These are phyloP conservation scores for Aspergillus sclerotioniger DNA, from an alignment of 495 filamentous ascomycete genomes.

Conservation along the genomic window DNA sequence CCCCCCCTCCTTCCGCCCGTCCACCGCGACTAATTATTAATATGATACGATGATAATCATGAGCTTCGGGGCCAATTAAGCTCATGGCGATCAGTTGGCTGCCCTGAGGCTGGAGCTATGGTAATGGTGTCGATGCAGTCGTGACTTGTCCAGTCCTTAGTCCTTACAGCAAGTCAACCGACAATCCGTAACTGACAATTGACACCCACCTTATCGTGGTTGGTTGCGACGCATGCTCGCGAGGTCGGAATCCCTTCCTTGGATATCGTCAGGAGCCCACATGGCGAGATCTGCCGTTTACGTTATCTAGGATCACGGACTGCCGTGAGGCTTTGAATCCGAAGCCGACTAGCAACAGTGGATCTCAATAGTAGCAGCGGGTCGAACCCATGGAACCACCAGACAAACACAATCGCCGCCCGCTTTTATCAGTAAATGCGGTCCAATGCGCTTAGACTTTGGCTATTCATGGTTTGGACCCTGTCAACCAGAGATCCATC, in stretches of 20 bases:
- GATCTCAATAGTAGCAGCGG: slow-evolving; percentile 9
- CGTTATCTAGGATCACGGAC: background rate
- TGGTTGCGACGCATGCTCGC: background rate
- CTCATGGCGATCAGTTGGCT: background rate
- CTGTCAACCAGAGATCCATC: background rate
- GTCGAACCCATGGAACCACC: background rate
- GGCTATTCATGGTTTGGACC: slow-evolving; percentile 1
- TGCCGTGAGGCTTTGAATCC: slow-evolving; percentile 6
- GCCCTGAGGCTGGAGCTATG: too few relatives aligned
- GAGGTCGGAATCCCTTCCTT: background rate
- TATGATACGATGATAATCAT: background rate
- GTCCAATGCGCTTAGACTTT: background rate
- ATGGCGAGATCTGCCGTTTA: background rate
- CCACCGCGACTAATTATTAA: background rate
- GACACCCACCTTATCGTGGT: too few relatives aligned
- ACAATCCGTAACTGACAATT: too few relatives aligned
- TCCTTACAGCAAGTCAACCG: too few relatives aligned
- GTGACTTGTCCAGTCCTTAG: too few relatives aligned
- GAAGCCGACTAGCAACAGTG: background rate
- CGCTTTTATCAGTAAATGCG: background rate
- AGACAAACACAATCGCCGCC: background rate
- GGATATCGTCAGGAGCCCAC: background rate
- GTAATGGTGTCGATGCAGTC: background rate
- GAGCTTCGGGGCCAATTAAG: background rate
- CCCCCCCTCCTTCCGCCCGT: background rate